phyloP scores from a whole-genome alignment of 1,284 basidiomycete genomes.

The Wallemia hederae region DNA sequence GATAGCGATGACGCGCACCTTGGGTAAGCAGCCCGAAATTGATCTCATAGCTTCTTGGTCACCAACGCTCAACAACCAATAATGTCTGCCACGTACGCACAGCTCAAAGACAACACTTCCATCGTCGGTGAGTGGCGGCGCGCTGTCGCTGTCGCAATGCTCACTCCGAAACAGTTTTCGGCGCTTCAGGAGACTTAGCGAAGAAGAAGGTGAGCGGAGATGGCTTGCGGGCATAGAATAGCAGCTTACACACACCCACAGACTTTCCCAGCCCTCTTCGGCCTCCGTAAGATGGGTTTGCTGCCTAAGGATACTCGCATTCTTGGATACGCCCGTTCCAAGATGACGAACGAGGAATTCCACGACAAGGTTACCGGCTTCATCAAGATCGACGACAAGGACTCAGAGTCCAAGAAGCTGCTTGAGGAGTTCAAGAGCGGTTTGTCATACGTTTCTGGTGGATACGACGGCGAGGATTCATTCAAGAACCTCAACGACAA shows the following conservation, averaged over 20 bases:
- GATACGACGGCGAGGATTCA: conserved; percentile 52
- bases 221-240: background rate
- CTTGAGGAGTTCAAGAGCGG: conserved; percentile 54
- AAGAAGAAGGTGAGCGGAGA: conserved; percentile 59
- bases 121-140: conserved; percentile 35
- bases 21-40: background rate
- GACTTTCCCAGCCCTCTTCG: conserved; percentile 84
- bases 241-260: conserved; percentile 13
- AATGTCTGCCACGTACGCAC: conserved; percentile 41
- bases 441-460: conserved; percentile 51
- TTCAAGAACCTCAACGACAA: conserved; percentile 48
- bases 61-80: background rate
- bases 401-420: conserved; percentile 26
- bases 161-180: conserved; percentile 35
- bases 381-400: conserved; percentile 45
- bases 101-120: conserved; percentile 56
- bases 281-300: conserved; percentile 46
- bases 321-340: conserved; percentile 79
- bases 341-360: conserved; percentile 67
- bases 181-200: conserved; percentile 87
- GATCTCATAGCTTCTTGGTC: background rate
- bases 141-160: conserved; percentile 7
- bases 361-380: conserved; percentile 51
- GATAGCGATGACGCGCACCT: background rate
- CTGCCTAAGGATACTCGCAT: conserved; percentile 59